Evolutionary conservation across 208 protist species (phyloP).

Genomic region (Giardia duodenalis): DNA sequence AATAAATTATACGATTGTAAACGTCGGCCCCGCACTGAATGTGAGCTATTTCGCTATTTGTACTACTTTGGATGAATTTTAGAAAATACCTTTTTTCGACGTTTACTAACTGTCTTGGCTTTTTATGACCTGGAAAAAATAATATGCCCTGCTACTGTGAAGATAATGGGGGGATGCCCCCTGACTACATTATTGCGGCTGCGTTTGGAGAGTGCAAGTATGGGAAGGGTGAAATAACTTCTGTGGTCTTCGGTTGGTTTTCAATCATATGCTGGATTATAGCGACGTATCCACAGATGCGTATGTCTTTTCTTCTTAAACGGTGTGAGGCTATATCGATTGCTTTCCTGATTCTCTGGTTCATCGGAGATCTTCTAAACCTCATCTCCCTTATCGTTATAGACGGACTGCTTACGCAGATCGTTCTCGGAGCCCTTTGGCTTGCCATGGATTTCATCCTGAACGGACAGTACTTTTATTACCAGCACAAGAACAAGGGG

Average conservation of each 20-base stretch:
- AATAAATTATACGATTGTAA: no score
- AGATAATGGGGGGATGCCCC: no score
- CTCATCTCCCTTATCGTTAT: neutral
- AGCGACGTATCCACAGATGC: neutral
- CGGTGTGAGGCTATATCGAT: neutral
- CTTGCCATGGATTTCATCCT: neutral
- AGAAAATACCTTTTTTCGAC: no score
- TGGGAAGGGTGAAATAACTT: no score
- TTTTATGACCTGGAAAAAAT: no score
- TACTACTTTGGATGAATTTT: no score
- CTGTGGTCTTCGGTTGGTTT: constrained; percentile 1
- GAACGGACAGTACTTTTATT: neutral
- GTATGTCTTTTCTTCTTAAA: neutral
- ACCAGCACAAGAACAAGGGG: neutral
- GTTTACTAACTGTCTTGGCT: no score
- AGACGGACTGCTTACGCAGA: neutral
- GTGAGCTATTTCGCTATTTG: no score
- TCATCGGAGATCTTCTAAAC: neutral
- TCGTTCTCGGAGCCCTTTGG: neutral
- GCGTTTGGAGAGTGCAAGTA: neutral
- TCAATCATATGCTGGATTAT: neutral
- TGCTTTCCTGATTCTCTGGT: neutral
- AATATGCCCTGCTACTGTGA: no score
- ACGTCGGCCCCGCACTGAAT: no score
- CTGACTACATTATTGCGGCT: no score